These are phyloP conservation scores for Ustulina deusta DNA, from an alignment of 2,329 filamentous ascomycete species.

Conservation along the genomic window DNA sequence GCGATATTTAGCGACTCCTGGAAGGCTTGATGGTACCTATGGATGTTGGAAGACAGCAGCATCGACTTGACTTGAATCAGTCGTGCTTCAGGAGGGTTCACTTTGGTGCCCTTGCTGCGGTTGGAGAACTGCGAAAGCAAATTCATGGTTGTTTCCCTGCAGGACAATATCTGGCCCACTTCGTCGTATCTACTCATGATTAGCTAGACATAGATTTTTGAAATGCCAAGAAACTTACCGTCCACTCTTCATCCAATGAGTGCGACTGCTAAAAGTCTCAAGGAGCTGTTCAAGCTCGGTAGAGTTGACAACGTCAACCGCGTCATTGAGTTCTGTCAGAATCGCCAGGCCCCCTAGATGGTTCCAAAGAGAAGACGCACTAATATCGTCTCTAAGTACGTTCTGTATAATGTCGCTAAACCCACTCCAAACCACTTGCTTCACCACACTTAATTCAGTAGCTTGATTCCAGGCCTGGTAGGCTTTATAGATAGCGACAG, in stretches of 20 bases:
- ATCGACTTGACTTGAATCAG: slow-evolving; percentile 82
- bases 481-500: slow-evolving; percentile 79
- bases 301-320: slow-evolving; percentile 71
- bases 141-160: slow-evolving; percentile 84
- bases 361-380: slow-evolving; percentile 64
- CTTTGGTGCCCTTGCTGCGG: slow-evolving; percentile 69
- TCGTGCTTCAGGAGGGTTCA: slow-evolving; percentile 73
- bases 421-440: slow-evolving; percentile 71
- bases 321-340: slow-evolving; percentile 84
- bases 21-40: slow-evolving; percentile 81
- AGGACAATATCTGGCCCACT: slow-evolving; percentile 83
- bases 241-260: slow-evolving; percentile 84
- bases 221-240: slow-evolving; percentile 64
- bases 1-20: slow-evolving; percentile 90
- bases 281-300: slow-evolving; percentile 73
- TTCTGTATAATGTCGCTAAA: slow-evolving; percentile 70
- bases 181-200: slow-evolving; percentile 72
- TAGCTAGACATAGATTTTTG: slow-evolving; percentile 36
- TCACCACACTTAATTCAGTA: slow-evolving; percentile 65
- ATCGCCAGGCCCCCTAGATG: slow-evolving; percentile 75
- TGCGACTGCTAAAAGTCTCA: slow-evolving; percentile 71
- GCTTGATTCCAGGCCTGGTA: slow-evolving; percentile 83
- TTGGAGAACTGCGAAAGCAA: slow-evolving; percentile 78
- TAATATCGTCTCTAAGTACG: slow-evolving; percentile 62
- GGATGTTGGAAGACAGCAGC: slow-evolving; percentile 78